A percentile compares a stretch with the other conserved stretches of the same genome.
phyloP scores from a whole-genome alignment of 768 basidiomycete genomes.

The Nevesoporus exiguus region DNA sequence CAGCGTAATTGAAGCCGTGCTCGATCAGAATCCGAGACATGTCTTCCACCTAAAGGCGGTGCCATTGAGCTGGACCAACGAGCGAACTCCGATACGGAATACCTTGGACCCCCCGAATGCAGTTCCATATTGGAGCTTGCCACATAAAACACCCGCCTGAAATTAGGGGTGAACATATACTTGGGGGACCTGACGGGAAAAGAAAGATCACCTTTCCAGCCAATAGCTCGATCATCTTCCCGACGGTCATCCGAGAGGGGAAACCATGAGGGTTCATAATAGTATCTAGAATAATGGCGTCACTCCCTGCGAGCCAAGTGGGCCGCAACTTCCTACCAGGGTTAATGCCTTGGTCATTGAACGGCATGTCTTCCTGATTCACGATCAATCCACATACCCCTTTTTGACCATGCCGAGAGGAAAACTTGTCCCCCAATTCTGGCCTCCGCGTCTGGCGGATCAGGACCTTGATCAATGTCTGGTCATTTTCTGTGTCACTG shows the following conservation, averaged over 20 bases:
- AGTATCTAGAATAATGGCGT: conserved; percentile 57
- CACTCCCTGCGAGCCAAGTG: conserved; percentile 10
- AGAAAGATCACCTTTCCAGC: conserved; percentile 73
- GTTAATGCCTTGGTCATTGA: conserved; percentile 95
- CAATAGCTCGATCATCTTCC: conserved; percentile 98
- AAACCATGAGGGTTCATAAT: conserved; percentile 99
- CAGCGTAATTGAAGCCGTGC: conserved; percentile 93
- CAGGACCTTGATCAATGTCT: conserved; percentile 94
- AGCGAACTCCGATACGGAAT: neutral
- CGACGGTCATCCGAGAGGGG: conserved; percentile 98
- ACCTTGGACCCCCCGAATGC: conserved; percentile 99
- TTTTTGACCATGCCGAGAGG: conserved; percentile 96
- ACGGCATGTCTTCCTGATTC: conserved; percentile 98
- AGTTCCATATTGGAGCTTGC: conserved; percentile 90
- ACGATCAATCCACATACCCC: conserved; percentile 99
- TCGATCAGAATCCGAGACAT: conserved; percentile 97
- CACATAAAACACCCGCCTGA: conserved; percentile 86
- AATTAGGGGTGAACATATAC: conserved; percentile 2
- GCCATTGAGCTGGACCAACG: conserved; percentile 8
- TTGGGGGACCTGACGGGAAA: neutral
- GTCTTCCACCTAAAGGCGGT: conserved; percentile 72
- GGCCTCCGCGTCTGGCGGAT: conserved; percentile 96
- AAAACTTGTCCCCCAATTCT: conserved; percentile 98
- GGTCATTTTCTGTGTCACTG: conserved; percentile 94
- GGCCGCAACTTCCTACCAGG: conserved; percentile 57